phyloP scores from a whole-genome alignment of 192 early-diverging fungal species.

The Haplosporangium gracile region DNA sequence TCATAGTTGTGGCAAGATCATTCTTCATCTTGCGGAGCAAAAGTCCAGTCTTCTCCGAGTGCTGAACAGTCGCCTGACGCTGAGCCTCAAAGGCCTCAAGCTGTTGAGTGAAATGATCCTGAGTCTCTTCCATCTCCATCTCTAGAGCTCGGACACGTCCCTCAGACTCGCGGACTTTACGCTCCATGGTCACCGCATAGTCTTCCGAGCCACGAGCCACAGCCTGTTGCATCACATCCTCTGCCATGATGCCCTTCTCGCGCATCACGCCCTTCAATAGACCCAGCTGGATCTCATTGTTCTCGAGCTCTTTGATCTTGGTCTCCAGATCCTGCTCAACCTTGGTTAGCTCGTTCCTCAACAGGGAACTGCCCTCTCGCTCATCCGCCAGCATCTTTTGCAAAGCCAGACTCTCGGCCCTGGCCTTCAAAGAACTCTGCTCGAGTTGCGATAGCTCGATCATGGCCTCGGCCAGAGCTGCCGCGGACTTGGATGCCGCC shows the following conservation, averaged over 20 bases:
- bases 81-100: constrained; percentile 40
- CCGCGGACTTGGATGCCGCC: constrained; percentile 41
- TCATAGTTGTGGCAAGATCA: constrained; percentile 27
- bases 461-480: constrained; percentile 58
- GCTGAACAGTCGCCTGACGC: constrained; percentile 39
- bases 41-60: constrained; percentile 37
- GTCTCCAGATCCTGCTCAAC: constrained; percentile 56
- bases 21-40: constrained; percentile 48
- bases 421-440: constrained; percentile 58
- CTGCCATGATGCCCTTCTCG: constrained; percentile 61
- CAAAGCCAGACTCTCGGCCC: constrained; percentile 57
- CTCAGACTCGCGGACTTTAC: constrained; percentile 36
- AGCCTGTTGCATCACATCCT: constrained; percentile 47
- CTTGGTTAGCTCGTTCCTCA: constrained; percentile 48
- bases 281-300: constrained; percentile 63
- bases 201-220: constrained; percentile 19
- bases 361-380: constrained; percentile 29
- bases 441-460: constrained; percentile 63
- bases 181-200: constrained; percentile 35
- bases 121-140: constrained; percentile 39
- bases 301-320: constrained; percentile 63
- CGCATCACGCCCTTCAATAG: constrained; percentile 66
- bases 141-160: constrained; percentile 21
- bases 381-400: constrained; percentile 58
- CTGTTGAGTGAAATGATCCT: constrained; percentile 24